These are phyloP conservation scores for Herpetomonas muscarum DNA, from an alignment of 208 protist genomes.

Conservation along the genomic window DNA sequence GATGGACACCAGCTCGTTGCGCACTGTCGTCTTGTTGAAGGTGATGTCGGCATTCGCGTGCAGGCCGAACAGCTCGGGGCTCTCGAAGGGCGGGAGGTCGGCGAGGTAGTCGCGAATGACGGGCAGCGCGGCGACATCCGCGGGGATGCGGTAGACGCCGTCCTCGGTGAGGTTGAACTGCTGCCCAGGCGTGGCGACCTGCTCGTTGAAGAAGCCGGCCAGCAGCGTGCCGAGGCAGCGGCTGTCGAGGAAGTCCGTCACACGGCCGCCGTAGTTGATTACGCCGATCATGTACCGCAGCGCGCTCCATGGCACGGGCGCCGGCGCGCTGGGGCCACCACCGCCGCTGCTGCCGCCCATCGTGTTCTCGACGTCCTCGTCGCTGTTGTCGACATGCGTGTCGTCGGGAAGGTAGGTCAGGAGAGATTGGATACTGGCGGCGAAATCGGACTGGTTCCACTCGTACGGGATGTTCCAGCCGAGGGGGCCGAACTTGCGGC, in stretches of 20 bases:
- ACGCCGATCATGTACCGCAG: conserved; percentile 91
- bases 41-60: conserved; percentile 95
- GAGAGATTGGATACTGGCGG: conserved; percentile 83
- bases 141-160: conserved; percentile 85
- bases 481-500: conserved; percentile 92
- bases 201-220: conserved; percentile 69
- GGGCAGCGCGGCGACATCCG: conserved; percentile 56
- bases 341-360: not conserved
- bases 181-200: conserved; percentile 35
- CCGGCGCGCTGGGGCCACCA: not conserved
- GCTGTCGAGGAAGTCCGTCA: conserved; percentile 92
- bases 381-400: not conserved
- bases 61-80: conserved; percentile 94
- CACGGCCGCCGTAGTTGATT: conserved; percentile 95
- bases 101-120: conserved; percentile 67
- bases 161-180: conserved; percentile 80
- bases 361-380: not conserved
- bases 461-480: conserved; percentile 97
- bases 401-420: conserved; percentile 62
- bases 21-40: conserved; percentile 86
- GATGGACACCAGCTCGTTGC: conserved; percentile 79
- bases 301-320: conserved; percentile 79
- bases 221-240: conserved; percentile 79
- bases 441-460: conserved; percentile 93
- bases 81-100: conserved; percentile 90